A percentile compares a stretch with the other conserved stretches of the same genome.
These are phyloP conservation scores for Phalaenopsis aphrodite DNA, from an alignment of 106 monocot genomes.

Conservation along the genomic window DNA sequence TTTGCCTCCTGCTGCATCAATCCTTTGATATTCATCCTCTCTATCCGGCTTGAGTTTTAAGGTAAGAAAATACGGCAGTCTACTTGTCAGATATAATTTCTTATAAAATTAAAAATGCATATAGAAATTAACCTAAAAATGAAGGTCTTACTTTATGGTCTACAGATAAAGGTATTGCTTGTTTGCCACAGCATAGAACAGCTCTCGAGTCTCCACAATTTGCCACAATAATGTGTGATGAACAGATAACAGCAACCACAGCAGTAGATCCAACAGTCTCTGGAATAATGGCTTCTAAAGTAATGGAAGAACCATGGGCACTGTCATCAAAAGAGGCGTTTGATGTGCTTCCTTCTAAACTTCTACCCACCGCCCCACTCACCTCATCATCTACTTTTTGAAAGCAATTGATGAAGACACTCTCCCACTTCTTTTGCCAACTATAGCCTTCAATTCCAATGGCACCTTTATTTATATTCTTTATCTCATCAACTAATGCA, in stretches of 20 bases:
- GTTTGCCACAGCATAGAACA: constrained; percentile 57
- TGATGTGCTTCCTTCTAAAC: constrained; percentile 3
- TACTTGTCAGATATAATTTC: background rate
- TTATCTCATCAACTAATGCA: constrained; percentile 1
- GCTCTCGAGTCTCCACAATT: constrained; percentile 79
- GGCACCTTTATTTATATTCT: constrained; percentile 5
- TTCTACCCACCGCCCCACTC: constrained; percentile 17
- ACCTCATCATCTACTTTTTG: constrained; percentile 59
- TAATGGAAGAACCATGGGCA: background rate
- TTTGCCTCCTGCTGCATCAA: constrained; percentile 75
- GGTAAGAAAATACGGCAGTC: background rate
- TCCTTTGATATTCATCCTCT: constrained; percentile 76
- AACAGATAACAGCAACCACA: constrained; percentile 53
- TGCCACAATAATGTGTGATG: constrained; percentile 53
- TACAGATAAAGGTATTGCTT: constrained; percentile 41
- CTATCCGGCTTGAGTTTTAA: constrained; percentile 63
- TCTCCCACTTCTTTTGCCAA: constrained; percentile 51
- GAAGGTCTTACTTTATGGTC: constrained; percentile 47
- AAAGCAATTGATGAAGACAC: constrained; percentile 47
- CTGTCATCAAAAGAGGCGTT: background rate
- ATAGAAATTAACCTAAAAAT: background rate
- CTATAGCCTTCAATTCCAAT: constrained; percentile 8
- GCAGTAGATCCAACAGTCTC: constrained; percentile 77
- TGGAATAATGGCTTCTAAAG: constrained; percentile 42
- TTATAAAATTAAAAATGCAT: background rate